Conservation (phyloP, 148 eudicot genomes). For the Heliamphora exappendiculata region DNA sequence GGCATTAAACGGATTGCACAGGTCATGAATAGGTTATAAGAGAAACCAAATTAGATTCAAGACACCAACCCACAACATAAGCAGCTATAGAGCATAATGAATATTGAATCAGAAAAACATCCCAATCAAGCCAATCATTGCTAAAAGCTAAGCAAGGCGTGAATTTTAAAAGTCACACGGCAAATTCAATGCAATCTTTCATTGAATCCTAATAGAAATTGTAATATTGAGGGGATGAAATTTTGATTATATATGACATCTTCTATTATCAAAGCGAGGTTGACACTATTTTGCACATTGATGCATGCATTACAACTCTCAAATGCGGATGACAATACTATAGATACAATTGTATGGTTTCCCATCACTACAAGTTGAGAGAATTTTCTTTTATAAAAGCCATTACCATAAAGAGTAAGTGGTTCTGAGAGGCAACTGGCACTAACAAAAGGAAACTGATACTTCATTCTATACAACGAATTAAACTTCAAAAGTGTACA, state of each 20-base stretch:
- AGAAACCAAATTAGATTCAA: too few relatives aligned
- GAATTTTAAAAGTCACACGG: not conserved
- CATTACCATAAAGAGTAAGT: not conserved
- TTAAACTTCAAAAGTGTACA: not conserved
- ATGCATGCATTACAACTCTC: not conserved
- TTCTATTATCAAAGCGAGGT: too few relatives aligned
- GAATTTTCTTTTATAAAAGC: not conserved
- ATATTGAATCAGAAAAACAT: not conserved
- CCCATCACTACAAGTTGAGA: not conserved
- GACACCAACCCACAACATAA: not conserved
- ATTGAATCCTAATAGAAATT: not conserved
- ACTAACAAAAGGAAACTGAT: not conserved
- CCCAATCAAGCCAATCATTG: not conserved
- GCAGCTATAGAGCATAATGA: conserved; percentile 4
- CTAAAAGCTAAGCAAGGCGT: not conserved
- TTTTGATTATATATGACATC: not conserved
- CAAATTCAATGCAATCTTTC: not conserved
- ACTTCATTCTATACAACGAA: not conserved
- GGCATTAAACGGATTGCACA: too few relatives aligned
- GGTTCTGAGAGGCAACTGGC: not conserved
- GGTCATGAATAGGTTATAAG: too few relatives aligned
- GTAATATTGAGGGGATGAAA: not conserved
- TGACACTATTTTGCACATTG: not conserved
- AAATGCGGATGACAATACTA: not conserved
- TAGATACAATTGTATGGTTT: not conserved